Base-by-base conservation (phyloP, 495 filamentous ascomycete genomes). In the Neurospora intermedia region DNA sequence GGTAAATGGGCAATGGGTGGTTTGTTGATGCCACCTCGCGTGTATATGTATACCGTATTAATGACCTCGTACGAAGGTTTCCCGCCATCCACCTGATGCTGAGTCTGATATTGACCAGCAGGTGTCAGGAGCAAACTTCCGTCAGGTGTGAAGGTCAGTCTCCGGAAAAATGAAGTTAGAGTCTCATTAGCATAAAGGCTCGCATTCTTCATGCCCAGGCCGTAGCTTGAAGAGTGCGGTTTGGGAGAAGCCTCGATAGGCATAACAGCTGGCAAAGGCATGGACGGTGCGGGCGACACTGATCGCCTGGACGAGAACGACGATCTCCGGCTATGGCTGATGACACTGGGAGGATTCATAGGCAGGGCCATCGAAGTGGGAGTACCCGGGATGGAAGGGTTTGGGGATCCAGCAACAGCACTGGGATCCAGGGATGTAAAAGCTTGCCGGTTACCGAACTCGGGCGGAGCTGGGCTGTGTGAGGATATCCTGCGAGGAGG, bases 1-100 rank as follows among this genome's bases (percentile, higher is more conserved):
- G 96, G 96, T 41, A 99, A 87, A 83, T 98, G 95, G n/a, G 96
- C 94, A 73, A 99, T 92, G 18, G 96, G 96, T 16, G 96, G 94
- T 79, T 95, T 98, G 81, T 97, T 98, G 77, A 99, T 92, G 15
- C 96, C 96, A 20, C 94, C 96, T 73, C 96, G 88, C 0, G 95
- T 98, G 79, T 99, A 99, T 69, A 99, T 93, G 81, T 98, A 99
- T 39, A 98, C 96, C 0, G 96, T 99, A 78, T 99, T 99, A 82
- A 91, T 93, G 45, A 97, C 86, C 48, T 99, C 95, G 74, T 94
- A 94, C 0, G 87, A 85, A 3, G 88, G 87, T 81, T 94, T 97
- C 3, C 84, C 81, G 40, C 89, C 86, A 69, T 97, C 94, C 11
- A 85, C 76, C 48, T 91, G 87, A 75, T 93, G 89, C 62, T 93